Base-by-base conservation (phyloP, 805 yeast genomes). In the Starmera pachycereana region DNA sequence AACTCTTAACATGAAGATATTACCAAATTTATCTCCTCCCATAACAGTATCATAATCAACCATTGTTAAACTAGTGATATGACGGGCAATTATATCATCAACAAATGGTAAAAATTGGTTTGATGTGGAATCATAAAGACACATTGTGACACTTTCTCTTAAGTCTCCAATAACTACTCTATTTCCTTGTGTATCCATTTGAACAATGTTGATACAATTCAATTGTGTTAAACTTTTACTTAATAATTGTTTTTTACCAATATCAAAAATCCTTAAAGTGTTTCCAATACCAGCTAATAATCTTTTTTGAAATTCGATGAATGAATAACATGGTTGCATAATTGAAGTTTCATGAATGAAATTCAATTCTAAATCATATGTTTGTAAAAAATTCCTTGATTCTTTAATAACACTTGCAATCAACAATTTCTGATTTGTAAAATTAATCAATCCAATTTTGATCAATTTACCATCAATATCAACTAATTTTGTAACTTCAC, bases 11-110 rank as follows among this genome's bases (percentile, higher is more conserved):
- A 84, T 71, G 59, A 81, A 78, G 0, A 88, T 36, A 49, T 81
- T 85, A 1, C 97, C 97, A 60, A 83, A 87, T 52, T 78, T 80
- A 56, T 92, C 97, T 12, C 96, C 96, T 1, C 85, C 86, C 33
- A 82, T 63, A 1, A 83, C 74, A 0, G 96, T 87, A 41, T 76
- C 77, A 45, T 76, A 72, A 55, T 92, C 97, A 6, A 92, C 60
- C 46, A 75, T 61, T 3, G 67, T 53, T 34, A 81, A 49, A 3
- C 77, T 49, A 0, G 94, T 81, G 4, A 81, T 68, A 51, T 81
- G 83, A 29, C 96, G 64, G 29, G 78, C 68, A 32, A 80, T 60
- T 1, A 69, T 57, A 58, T 92, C 97, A 52, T 78, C 88, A 1
- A 77, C 78, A 42, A 89, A 63, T 2, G 81, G 73, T 8, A 75